Conservation (phyloP, 2,329 filamentous ascomycete genomes). For the Zasmidium angulare region DNA sequence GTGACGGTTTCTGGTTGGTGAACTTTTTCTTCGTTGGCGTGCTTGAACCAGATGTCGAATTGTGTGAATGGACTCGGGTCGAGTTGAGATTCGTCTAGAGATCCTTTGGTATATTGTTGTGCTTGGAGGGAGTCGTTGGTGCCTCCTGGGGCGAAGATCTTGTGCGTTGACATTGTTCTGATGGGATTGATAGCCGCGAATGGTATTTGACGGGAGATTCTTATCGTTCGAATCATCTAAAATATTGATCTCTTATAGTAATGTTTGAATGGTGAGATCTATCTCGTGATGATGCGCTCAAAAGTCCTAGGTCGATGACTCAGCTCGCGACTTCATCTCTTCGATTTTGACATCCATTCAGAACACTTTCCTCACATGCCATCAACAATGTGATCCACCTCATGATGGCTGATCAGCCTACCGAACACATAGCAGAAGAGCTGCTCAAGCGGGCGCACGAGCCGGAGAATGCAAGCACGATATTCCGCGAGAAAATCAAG, state of each 20-base stretch:
- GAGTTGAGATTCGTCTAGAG: constrained; percentile 63
- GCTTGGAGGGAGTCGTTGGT: constrained; percentile 62
- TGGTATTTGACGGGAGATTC: background rate
- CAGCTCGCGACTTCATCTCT: background rate
- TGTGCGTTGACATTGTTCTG: constrained; percentile 29
- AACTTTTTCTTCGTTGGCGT: constrained; percentile 62
- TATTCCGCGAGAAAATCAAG: constrained; percentile 80
- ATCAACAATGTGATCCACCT: constrained; percentile 9
- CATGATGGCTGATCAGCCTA: constrained; percentile 29
- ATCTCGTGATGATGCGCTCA: background rate
- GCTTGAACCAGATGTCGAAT: constrained; percentile 86
- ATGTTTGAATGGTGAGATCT: background rate
- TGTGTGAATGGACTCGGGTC: constrained; percentile 68
- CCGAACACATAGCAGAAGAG: constrained; percentile 44
- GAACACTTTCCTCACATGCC: background rate
- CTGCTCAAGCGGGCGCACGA: constrained; percentile 79
- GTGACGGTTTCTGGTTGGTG: constrained; percentile 85
- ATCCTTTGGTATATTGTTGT: constrained; percentile 70
- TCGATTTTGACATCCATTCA: background rate
- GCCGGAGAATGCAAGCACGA: constrained; percentile 65
- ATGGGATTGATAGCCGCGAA: background rate
- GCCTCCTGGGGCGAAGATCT: constrained; percentile 64
- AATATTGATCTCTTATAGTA: background rate
- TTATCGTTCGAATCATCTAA: background rate
- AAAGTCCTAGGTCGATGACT: background rate